phyloP scores from a whole-genome alignment of 805 yeast species.

The Vanderwaltozyma tropicalis region DNA sequence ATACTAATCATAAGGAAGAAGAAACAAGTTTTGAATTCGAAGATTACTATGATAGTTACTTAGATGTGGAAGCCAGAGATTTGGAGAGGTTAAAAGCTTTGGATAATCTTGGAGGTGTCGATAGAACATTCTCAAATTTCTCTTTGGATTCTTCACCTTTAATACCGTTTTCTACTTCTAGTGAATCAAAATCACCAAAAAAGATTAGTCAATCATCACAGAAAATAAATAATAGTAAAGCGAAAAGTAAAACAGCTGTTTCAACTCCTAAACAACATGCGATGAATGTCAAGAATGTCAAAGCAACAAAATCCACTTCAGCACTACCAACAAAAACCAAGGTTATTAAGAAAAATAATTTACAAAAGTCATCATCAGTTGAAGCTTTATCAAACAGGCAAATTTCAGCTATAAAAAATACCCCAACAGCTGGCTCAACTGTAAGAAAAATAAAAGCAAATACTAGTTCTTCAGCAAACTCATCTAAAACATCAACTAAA shows the following conservation, averaged over 20 bases:
- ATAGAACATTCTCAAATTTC: background rate
- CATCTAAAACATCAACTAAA: too few relatives aligned
- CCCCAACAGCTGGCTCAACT: too few relatives aligned
- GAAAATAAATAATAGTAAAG: background rate
- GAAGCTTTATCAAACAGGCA: background rate
- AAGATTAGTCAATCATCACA: background rate
- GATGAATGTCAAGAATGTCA: conserved; percentile 1
- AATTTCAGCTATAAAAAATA: too few relatives aligned
- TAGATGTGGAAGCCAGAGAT: conserved; percentile 13
- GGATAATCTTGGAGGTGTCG: conserved; percentile 7
- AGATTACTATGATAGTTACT: conserved; percentile 14
- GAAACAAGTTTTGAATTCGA: conserved; percentile 13
- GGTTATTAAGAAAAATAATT: background rate
- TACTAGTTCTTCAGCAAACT: too few relatives aligned
- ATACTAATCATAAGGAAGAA: background rate
- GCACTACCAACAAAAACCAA: conserved; percentile 6
- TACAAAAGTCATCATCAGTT: conserved; percentile 2
- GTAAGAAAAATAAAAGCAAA: too few relatives aligned
- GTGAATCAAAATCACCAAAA: too few relatives aligned
- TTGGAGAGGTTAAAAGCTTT: conserved; percentile 9
- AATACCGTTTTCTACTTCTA: background rate
- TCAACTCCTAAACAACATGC: background rate
- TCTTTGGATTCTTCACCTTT: conserved; percentile 3
- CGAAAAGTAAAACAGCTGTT: background rate
- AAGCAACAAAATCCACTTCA: conserved; percentile 15